A percentile compares a stretch with the other conserved stretches of the same genome.
These are phyloP conservation scores for Fusarium denticulatum DNA, from an alignment of 2,329 filamentous ascomycete genomes.

Conservation along the genomic window DNA sequence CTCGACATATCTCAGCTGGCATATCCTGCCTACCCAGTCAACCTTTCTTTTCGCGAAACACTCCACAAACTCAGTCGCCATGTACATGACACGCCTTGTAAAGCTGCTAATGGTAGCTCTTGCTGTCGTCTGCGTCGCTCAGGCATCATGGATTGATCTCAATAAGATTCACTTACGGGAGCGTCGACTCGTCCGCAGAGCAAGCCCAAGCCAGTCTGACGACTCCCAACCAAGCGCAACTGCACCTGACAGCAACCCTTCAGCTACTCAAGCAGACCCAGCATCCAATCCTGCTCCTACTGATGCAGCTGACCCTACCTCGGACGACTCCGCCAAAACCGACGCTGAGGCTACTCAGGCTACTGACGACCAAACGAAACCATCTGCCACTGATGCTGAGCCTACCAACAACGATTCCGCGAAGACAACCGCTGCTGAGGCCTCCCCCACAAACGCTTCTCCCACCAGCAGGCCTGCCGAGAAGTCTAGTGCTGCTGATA, in stretches of 20 bases:
- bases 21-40: background rate
- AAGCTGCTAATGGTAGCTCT: conserved; percentile 61
- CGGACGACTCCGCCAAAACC: conserved; percentile 12
- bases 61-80: conserved; percentile 39
- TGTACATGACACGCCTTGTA: conserved; percentile 59
- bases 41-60: background rate
- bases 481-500: conserved; percentile 29
- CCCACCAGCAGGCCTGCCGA: conserved; percentile 25
- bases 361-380: conserved; percentile 13
- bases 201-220: conserved; percentile 25
- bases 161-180: conserved; percentile 35
- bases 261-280: conserved; percentile 15
- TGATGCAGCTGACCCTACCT: conserved; percentile 8
- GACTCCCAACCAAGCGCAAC: conserved; percentile 20
- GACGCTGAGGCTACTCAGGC: conserved; percentile 16
- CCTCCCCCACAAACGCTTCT: conserved; percentile 17
- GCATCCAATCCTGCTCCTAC: conserved; percentile 15
- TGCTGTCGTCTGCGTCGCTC: conserved; percentile 57
- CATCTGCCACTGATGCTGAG: conserved; percentile 23
- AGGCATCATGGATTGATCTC: conserved; percentile 51
- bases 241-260: conserved; percentile 7
- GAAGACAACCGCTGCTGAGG: conserved; percentile 23
- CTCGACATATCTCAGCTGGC: background rate
- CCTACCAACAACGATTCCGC: conserved; percentile 22
- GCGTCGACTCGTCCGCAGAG: conserved; percentile 35